Conservation (phyloP, 2,329 filamentous ascomycete species). For the Exophiala sp. region DNA sequence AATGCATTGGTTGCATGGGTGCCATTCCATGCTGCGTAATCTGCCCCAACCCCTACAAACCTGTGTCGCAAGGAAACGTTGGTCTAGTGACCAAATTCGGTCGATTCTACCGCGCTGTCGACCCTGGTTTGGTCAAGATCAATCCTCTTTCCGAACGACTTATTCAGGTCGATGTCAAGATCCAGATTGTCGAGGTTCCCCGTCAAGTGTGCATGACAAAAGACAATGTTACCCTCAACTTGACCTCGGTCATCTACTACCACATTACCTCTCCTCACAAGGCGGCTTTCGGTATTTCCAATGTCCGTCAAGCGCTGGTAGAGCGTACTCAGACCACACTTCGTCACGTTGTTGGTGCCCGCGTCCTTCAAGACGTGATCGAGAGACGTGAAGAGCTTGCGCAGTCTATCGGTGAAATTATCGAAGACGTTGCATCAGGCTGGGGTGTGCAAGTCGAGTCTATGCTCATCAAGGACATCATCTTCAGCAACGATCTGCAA, state of each 20-base stretch:
- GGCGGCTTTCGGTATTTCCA: constrained; percentile 92
- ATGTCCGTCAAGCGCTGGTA: constrained; percentile 91
- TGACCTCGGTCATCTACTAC: constrained; percentile 99
- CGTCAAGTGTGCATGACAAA: constrained; percentile 99
- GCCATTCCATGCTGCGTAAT: constrained; percentile 87
- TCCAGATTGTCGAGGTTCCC: constrained; percentile 94
- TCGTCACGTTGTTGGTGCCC: constrained; percentile 91
- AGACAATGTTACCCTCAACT: constrained; percentile 91
- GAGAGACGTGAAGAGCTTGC: constrained; percentile 97
- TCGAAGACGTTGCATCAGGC: constrained; percentile 86
- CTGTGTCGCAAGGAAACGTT: constrained; percentile 87
- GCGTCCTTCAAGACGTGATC: constrained; percentile 95
- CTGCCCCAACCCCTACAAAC: constrained; percentile 95
- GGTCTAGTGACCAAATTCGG: constrained; percentile 95
- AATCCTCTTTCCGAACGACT: constrained; percentile 91
- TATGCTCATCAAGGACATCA: constrained; percentile 99
- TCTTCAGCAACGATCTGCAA: constrained; percentile 93
- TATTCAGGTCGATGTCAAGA: constrained; percentile 95
- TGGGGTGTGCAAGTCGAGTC: constrained; percentile 97
- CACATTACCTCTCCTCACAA: constrained; percentile 95
- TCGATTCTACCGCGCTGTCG: constrained; percentile 87
- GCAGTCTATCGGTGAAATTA: constrained; percentile 91
- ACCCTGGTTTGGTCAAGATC: constrained; percentile 94
- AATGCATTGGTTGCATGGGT: constrained; percentile 71
- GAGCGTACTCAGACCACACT: constrained; percentile 98